phyloP scores from a whole-genome alignment of 306 rosid species.

The Ceratonia siliqua region DNA sequence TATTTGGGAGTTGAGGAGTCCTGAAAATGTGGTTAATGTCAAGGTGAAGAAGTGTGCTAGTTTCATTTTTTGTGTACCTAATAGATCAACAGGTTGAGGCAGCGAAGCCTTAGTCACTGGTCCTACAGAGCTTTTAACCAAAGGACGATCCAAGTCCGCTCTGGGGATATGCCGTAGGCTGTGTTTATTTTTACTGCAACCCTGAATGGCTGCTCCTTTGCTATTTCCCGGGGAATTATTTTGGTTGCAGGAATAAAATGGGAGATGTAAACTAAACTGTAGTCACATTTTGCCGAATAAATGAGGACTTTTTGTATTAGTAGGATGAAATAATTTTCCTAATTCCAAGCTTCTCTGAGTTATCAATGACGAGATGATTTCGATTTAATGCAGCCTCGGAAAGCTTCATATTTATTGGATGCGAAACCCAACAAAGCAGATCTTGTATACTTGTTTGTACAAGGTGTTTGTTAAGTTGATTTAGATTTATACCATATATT shows the following conservation, averaged over 20 bases:
- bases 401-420: background rate
- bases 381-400: background rate
- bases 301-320: background rate
- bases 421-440: background rate
- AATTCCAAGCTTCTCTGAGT: slow-evolving; percentile 7
- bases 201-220: slow-evolving; percentile 34
- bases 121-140: slow-evolving; percentile 31
- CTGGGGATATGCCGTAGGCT: too few species aligned
- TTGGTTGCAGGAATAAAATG: slow-evolving; percentile 47
- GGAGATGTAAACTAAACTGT: slow-evolving; percentile 49
- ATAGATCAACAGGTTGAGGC: slow-evolving; percentile 41
- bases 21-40: slow-evolving; percentile 34
- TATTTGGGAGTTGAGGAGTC: slow-evolving; percentile 72
- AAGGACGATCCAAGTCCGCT: slow-evolving; percentile 31
- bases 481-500: too few species aligned
- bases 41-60: slow-evolving; percentile 36
- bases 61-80: slow-evolving; percentile 37
- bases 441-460: background rate
- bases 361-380: slow-evolving; percentile 6
- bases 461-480: too few species aligned
- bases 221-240: slow-evolving; percentile 24
- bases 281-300: slow-evolving; percentile 37
- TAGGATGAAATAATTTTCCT: background rate
- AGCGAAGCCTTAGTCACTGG: slow-evolving; percentile 45
- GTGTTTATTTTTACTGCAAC: slow-evolving; percentile 32